Conservation (phyloP, 208 protist genomes). For the Trypanosoma scelopori region DNA sequence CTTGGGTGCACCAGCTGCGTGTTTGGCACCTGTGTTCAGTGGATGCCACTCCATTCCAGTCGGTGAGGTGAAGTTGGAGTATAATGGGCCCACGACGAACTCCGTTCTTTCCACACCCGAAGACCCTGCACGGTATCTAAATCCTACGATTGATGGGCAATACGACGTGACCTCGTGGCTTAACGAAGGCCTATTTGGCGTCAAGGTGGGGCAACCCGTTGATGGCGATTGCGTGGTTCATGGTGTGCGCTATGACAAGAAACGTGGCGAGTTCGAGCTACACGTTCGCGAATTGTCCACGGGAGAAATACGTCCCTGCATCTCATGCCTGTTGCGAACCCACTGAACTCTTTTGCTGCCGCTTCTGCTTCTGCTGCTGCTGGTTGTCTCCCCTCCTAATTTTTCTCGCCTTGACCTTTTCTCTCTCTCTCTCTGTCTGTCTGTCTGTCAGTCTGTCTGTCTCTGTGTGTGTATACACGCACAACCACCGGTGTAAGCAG, state of each 20-base stretch:
- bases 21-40: slow-evolving; percentile 65
- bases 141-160: slow-evolving; percentile 28
- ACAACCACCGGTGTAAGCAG: not conserved
- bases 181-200: slow-evolving; percentile 71
- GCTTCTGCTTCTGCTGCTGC: not conserved
- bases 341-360: not conserved
- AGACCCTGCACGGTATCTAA: slow-evolving; percentile 70
- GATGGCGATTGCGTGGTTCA: slow-evolving; percentile 41
- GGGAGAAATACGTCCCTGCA: slow-evolving; percentile 25
- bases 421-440: not conserved
- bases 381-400: not conserved
- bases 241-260: slow-evolving; percentile 62
- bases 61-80: slow-evolving; percentile 57
- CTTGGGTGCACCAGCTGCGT: slow-evolving; percentile 64
- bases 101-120: slow-evolving; percentile 48
- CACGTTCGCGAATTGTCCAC: slow-evolving; percentile 38
- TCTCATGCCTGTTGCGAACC: slow-evolving; percentile 2
- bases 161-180: slow-evolving; percentile 68
- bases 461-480: no score
- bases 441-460: not conserved
- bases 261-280: slow-evolving; percentile 61
- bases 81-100: slow-evolving; percentile 62
- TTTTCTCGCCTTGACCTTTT: not conserved
- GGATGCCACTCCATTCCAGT: slow-evolving; percentile 49
- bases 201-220: slow-evolving; percentile 41